These are phyloP conservation scores for Dictyostelium firmibasis DNA, from an alignment of 78 protist species.

Conservation along the genomic window DNA sequence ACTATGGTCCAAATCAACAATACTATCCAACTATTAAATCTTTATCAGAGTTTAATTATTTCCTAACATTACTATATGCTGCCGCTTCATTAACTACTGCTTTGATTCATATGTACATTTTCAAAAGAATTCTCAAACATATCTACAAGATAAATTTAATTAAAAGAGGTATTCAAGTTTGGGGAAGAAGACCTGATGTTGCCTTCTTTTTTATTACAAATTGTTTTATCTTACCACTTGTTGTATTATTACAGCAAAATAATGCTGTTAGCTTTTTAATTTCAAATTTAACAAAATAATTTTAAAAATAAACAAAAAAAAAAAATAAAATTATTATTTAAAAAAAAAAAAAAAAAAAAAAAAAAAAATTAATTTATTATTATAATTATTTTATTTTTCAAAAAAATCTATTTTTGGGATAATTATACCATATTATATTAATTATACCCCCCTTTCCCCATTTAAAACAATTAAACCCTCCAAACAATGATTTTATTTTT, in stretches of 20 bases:
- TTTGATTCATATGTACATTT: constrained; percentile 38
- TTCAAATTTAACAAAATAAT: neutral
- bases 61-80: constrained; percentile 38
- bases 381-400: no score
- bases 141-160: constrained; percentile 14
- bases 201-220: constrained; percentile 56
- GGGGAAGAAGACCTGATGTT: constrained; percentile 59
- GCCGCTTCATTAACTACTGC: constrained; percentile 9
- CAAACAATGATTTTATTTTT: no score
- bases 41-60: neutral
- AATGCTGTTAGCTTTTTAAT: constrained; percentile 43
- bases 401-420: no score
- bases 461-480: no score
- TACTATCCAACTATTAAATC: constrained; percentile 25
- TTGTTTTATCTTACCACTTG: constrained; percentile 42
- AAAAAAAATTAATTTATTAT: no score
- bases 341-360: no score
- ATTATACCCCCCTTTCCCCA: no score
- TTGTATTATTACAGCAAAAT: constrained; percentile 47
- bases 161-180: constrained; percentile 9
- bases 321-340: neutral
- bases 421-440: no score
- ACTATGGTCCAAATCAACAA: constrained; percentile 42
- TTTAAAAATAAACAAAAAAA: neutral
- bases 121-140: neutral